Percentiles rank a stretch among this genome's conserved stretches.
These are phyloP conservation scores for Verruconis gallopava DNA, from an alignment of 2,329 filamentous ascomycete species.

Conservation along the genomic window DNA sequence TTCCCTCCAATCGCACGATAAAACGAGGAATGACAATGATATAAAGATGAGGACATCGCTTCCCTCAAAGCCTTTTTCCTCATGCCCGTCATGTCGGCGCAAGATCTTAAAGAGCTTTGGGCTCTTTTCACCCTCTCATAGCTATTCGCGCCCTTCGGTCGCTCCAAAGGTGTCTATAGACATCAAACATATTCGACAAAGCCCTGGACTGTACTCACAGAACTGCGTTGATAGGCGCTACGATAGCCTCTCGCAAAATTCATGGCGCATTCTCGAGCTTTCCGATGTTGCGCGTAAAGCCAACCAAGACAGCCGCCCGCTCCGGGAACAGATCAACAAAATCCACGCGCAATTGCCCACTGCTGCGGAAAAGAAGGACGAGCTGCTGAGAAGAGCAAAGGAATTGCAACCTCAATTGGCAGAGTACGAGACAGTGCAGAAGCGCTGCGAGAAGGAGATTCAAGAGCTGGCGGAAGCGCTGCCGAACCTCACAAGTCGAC, in stretches of 20 bases:
- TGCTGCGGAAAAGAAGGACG: conserved; percentile 16
- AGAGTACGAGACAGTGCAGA: conserved; percentile 48
- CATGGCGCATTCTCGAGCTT: conserved; percentile 40
- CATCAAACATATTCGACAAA: conserved; percentile 79
- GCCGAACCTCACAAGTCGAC: conserved; percentile 70
- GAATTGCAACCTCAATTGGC: conserved; percentile 50
- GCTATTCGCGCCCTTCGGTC: conserved; percentile 46
- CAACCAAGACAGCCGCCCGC: conserved; percentile 45
- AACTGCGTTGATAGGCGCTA: conserved; percentile 87
- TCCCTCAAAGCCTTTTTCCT: not conserved
- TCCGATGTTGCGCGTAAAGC: conserved; percentile 22
- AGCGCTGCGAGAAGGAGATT: conserved; percentile 26
- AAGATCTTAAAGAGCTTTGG: conserved; percentile 2
- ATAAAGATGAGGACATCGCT: too few relatives aligned
- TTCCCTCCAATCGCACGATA: too few relatives aligned
- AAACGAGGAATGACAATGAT: too few relatives aligned
- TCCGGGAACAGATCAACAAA: conserved; percentile 55
- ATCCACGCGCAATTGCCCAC: conserved; percentile 42
- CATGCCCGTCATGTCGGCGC: conserved; percentile 3
- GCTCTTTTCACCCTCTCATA: conserved; percentile 15
- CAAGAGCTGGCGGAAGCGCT: conserved; percentile 63
- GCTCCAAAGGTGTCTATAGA: conserved; percentile 72
- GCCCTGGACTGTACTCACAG: conserved; percentile 64
- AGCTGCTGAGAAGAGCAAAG: conserved; percentile 49
- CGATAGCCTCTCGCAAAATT: conserved; percentile 36